These are phyloP conservation scores for Thalassiosira allenii DNA, from an alignment of 352 stramenopile species.

Conservation along the genomic window DNA sequence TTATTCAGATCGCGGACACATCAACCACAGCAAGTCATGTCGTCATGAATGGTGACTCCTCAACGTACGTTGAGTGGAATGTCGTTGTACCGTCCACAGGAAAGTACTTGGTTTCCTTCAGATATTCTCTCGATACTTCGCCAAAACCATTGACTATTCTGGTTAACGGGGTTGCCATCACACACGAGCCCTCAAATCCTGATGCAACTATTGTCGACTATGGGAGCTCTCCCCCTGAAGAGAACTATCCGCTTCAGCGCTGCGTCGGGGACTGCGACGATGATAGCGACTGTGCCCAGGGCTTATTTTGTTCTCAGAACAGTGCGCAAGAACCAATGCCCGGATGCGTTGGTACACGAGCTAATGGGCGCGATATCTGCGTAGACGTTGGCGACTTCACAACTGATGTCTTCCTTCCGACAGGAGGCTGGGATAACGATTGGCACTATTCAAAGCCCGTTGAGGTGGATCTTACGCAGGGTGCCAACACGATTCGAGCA, in stretches of 20 bases:
- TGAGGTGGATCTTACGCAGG: constrained; percentile 24
- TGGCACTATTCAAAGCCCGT: constrained; percentile 36
- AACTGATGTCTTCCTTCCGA: constrained; percentile 27
- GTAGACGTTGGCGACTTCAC: constrained; percentile 29
- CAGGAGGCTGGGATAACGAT: constrained; percentile 43
- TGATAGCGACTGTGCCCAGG: constrained; percentile 48
- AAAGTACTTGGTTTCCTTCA: constrained; percentile 51
- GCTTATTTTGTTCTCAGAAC: constrained; percentile 60
- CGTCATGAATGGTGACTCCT: constrained; percentile 24
- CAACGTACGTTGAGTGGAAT: constrained; percentile 47
- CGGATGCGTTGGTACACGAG: constrained; percentile 42
- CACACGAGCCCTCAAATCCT: no score
- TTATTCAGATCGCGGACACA: no score
- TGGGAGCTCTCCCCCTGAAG: no score
- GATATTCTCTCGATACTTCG: constrained; percentile 43
- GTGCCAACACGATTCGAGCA: constrained; percentile 18
- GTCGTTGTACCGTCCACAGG: constrained; percentile 40
- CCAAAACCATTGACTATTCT: neutral
- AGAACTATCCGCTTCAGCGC: constrained; percentile 54
- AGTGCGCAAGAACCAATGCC: constrained; percentile 41
- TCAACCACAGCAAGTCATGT: no score
- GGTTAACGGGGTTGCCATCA: neutral
- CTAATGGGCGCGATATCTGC: constrained; percentile 22
- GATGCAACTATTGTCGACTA: no score
- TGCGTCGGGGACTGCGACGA: constrained; percentile 71